Evolutionary conservation across 202 grass and related monocot genomes (phyloP).

Genomic region (Hordeum pubiflorum): DNA sequence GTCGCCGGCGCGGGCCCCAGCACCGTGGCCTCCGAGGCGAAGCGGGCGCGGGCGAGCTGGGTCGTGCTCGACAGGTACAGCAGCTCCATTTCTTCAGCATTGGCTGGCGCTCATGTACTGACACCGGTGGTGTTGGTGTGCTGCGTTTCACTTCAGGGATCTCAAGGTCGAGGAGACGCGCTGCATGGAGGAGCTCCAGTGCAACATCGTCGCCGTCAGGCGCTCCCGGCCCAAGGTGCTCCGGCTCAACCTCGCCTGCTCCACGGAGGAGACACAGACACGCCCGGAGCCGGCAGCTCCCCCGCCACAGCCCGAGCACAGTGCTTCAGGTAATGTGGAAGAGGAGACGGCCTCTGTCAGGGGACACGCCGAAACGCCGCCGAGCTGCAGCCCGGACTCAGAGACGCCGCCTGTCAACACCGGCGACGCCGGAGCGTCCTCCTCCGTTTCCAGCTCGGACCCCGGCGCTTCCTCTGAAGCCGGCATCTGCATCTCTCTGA

Average conservation of each 20-base stretch:
- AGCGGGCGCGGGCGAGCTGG: conserved; percentile 67
- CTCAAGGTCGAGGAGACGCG: conserved; percentile 72
- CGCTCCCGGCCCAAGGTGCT: conserved; percentile 76
- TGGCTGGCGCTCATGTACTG: no score
- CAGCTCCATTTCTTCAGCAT: not conserved
- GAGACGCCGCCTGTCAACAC: conserved; percentile 43
- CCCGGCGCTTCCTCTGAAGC: conserved; percentile 53
- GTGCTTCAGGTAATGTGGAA: not conserved
- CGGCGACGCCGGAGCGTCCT: not conserved
- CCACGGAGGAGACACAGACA: not conserved
- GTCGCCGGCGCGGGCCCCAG: conserved; percentile 47
- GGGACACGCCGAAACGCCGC: conserved; percentile 48
- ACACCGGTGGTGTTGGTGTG: not conserved
- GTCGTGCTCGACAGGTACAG: conserved; percentile 89
- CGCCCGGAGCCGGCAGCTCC: conserved; percentile 27
- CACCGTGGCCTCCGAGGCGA: conserved; percentile 61
- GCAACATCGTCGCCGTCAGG: conserved; percentile 93
- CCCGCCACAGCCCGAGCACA: not conserved
- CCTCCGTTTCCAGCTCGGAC: conserved; percentile 57
- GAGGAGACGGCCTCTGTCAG: conserved; percentile 15
- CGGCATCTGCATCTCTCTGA: not conserved
- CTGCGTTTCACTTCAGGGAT: conserved; percentile 44
- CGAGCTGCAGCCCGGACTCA: conserved; percentile 60
- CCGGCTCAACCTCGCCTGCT: conserved; percentile 66
- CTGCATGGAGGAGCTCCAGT: conserved; percentile 76